A percentile compares a stretch with the other conserved stretches of the same genome.
Conservation (phyloP, 2,329 filamentous ascomycete genomes). For the Beauveria australis region DNA sequence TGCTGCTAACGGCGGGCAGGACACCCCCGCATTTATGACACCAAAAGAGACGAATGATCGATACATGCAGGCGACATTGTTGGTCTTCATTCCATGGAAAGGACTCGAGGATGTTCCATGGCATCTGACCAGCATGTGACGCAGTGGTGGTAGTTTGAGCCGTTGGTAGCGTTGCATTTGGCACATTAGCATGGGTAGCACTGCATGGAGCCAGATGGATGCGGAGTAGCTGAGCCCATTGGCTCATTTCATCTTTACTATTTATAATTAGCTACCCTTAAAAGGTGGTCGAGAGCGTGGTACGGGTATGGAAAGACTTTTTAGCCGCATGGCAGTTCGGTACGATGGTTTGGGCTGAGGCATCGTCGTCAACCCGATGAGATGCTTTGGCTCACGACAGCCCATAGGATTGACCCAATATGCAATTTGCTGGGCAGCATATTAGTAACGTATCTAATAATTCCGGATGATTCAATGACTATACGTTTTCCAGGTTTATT, state of each 20-base stretch:
- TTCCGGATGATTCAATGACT: background rate
- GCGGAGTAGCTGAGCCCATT: background rate
- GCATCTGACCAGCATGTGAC: background rate
- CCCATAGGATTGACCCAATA: background rate
- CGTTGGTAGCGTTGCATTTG: slow-evolving; percentile 6
- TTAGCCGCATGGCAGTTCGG: background rate
- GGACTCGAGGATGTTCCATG: background rate
- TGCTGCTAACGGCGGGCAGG: background rate
- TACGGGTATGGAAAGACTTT: background rate
- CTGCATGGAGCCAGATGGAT: slow-evolving; percentile 1
- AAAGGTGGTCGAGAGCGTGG: background rate
- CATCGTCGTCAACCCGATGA: background rate
- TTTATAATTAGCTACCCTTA: background rate
- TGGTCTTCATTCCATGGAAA: background rate
- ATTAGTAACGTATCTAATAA: background rate
- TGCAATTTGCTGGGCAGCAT: background rate
- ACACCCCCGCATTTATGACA: background rate
- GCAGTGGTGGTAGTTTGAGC: background rate
- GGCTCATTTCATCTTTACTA: background rate
- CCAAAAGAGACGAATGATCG: background rate
- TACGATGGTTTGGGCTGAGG: background rate
- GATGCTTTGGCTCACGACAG: background rate
- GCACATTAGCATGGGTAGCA: slow-evolving; percentile 1
- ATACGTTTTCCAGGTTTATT: background rate
- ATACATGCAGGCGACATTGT: background rate